Base-by-base conservation (phyloP, 257 asterid species). In the Plectranthus barbatus region DNA sequence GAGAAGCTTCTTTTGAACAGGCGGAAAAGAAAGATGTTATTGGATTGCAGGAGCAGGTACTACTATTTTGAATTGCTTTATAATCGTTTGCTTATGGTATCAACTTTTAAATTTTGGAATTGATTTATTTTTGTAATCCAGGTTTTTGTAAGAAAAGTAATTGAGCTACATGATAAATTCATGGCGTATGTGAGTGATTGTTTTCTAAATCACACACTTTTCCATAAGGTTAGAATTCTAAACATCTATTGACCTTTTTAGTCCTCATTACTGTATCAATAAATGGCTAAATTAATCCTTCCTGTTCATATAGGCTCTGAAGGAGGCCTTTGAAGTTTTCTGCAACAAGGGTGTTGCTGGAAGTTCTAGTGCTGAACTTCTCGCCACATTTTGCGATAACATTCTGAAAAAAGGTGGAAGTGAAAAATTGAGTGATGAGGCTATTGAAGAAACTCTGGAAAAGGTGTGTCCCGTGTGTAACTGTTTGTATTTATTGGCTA, bases 311-410 rank as follows among this genome's bases (percentile, higher is more conserved):
- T 48, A 93, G 99, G 99, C 99, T 72, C 96, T 94, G 44, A 94
- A 94, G 73, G 99, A 94, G 79, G 99, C 99, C 58, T 94, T 94
- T 69, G 99, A 94, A 74, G 81, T 84, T 56, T 94, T 94, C 70
- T 93, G 99, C 85, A 93, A 93, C 79, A 93, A 93, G 77, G 96
- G 97, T 36, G 93, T 94, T 71, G 94, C 95, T 74, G 99, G 99
- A 72, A 94, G 95, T 76, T 90, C 99, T 10, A 90, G 92, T 58
- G 99, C 99, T 0, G 99, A 94, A 72, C 96, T 94, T 72, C 95
- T 94, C 5, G 97, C 99, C 34, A 85, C 99, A 50, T 94, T 87
- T 75, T 94, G 99, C 48, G 99, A 94, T 79, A 94, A 90, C 83
- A 86, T 94, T 75, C 90, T 94, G 62, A 94, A 94, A 55, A 94